Base-by-base conservation (phyloP, 441 rosid species). In the Flueggea neowawraea region DNA sequence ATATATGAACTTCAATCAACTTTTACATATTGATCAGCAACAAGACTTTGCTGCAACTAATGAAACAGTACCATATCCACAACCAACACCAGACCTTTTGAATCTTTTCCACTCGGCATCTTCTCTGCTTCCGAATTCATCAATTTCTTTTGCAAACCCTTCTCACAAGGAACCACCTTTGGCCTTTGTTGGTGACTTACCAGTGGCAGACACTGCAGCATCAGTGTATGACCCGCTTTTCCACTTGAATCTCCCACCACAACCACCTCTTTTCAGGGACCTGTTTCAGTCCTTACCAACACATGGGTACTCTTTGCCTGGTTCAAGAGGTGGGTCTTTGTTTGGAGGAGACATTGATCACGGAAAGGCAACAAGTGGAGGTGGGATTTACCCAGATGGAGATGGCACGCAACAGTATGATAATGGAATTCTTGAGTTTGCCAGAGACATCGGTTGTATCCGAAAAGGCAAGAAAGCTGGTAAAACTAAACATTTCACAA, bases 231-330 rank as follows among this genome's bases (percentile, higher is more conserved):
- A 90, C 64, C 91, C 93, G 0, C 80, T 86, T 12, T 75, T 75
- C 67, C 87, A 83, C 67, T 68, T 89, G 54, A 82, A 82, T 77
- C 72, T 82, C 32, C 81, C 88, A 15, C 91, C 90, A 39, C 91
- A 82, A 52, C 87, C 95, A 68, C 90, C 93, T 15, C 62, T 87
- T 55, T 77, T 86, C 61, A 76, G 78, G 49, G 84, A 78, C 17
- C 39, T 80, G 51, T 73, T 81, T 63, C 89, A 80, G 16, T 80
- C 86, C 11, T 80, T 86, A 11, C 50, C 50, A 0, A 11, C 50
- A 14, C 54, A 74, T n/a, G 80, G 74, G 4, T 78, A 68, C 65
- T 52, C 56, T 61, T 32, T 72, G 33, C 64, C 61, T 5, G 31
- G 56, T 13, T 36, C 74, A 54, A 69, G 75, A 58, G 56, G 39